These are phyloP conservation scores for Withania somnifera DNA, from an alignment of 305 asterid species.

Conservation along the genomic window DNA sequence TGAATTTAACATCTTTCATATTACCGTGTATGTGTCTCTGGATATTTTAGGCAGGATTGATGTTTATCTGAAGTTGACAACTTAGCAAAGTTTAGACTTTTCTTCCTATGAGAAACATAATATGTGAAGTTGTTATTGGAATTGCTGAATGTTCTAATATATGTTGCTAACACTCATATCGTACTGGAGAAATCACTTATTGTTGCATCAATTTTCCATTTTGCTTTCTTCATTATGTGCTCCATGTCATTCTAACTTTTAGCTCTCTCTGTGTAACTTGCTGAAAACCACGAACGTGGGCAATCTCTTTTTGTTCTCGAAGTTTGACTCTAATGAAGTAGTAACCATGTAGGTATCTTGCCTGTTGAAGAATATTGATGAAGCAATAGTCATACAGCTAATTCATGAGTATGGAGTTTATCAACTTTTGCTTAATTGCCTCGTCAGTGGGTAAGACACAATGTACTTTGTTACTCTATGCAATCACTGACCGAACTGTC, in stretches of 20 bases:
- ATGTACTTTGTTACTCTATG: neutral
- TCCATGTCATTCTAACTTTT: neutral
- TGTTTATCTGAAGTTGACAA: neutral
- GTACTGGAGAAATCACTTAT: neutral
- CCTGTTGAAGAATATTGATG: constrained; percentile 56
- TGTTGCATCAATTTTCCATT: neutral
- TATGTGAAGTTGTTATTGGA: neutral
- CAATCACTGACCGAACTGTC: neutral
- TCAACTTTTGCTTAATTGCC: constrained; percentile 75
- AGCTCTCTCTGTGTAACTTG: neutral
- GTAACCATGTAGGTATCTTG: constrained; percentile 42
- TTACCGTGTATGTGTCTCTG: neutral
- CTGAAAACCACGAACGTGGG: neutral
- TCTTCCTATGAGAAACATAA: neutral
- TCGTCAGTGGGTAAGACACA: constrained; percentile 57
- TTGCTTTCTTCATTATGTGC: neutral
- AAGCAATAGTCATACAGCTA: constrained; percentile 37
- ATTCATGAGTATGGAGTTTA: constrained; percentile 45
- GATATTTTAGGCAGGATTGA: neutral
- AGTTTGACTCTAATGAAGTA: constrained; percentile 4
- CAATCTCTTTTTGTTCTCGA: neutral
- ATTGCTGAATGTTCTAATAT: neutral
- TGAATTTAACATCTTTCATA: neutral
- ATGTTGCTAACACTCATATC: neutral
- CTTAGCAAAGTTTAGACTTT: neutral